Conservation (phyloP, 148 eudicot genomes). For the Amaranthus cruentus region DNA sequence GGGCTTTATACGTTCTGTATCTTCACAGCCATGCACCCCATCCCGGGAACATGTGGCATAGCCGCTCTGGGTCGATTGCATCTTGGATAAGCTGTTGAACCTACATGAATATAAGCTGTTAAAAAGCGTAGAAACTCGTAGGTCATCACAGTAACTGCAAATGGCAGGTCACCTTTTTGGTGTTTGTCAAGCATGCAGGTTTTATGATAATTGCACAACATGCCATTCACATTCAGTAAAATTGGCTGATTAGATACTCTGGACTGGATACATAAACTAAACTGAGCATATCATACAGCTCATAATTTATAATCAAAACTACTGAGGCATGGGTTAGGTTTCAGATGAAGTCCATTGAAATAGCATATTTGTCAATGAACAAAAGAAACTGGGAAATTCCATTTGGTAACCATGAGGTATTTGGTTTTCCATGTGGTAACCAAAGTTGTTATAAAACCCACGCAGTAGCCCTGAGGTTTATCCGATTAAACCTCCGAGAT, state of each 20-base stretch:
- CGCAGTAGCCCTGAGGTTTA: too few species aligned
- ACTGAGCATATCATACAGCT: background rate
- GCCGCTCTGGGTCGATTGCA: conserved; percentile 90
- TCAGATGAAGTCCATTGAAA: background rate
- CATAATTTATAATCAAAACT: background rate
- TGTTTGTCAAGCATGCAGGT: too few species aligned
- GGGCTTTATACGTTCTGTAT: background rate
- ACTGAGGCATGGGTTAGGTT: background rate
- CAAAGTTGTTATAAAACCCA: too few species aligned
- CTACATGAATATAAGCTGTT: conserved; percentile 29
- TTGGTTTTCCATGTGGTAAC: too few species aligned
- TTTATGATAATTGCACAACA: background rate
- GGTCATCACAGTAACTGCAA: too few species aligned
- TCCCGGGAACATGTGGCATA: conserved; percentile 91
- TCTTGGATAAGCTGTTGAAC: conserved; percentile 98
- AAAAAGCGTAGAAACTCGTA: background rate
- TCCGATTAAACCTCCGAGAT: too few species aligned
- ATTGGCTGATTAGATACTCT: background rate
- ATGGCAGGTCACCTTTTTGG: too few species aligned
- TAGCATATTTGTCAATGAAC: background rate
- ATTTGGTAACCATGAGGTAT: too few species aligned
- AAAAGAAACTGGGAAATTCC: background rate
- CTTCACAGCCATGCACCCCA: conserved; percentile 95
- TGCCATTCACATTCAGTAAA: background rate
- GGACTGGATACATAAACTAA: background rate